phyloP scores from a whole-genome alignment of 2,329 filamentous ascomycete genomes.

The Coniochaeta hoffmannii region DNA sequence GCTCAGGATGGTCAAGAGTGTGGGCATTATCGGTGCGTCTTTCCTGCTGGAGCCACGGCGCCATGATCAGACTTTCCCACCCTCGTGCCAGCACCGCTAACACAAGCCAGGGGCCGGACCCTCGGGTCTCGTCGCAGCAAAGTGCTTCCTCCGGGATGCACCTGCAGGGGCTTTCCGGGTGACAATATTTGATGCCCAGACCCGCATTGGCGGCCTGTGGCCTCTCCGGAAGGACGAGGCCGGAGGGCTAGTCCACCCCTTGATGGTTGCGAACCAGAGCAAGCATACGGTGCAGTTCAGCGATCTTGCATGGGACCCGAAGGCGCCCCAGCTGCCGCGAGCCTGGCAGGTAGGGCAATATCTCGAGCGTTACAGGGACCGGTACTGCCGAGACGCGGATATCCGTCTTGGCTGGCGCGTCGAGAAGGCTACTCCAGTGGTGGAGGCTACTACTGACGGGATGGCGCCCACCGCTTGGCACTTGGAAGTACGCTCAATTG shows the following conservation, averaged over 20 bases:
- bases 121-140: slow-evolving; percentile 62
- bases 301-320: slow-evolving; percentile 62
- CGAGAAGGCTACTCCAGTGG: slow-evolving; percentile 27
- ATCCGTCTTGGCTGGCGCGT: slow-evolving; percentile 44
- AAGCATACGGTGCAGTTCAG: slow-evolving; percentile 66
- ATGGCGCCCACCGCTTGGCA: slow-evolving; percentile 26
- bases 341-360: slow-evolving; percentile 74
- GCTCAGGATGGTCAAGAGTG: slow-evolving; percentile 33
- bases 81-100: no score
- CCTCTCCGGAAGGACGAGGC: slow-evolving; percentile 42
- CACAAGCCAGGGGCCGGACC: slow-evolving; percentile 53
- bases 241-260: slow-evolving; percentile 51
- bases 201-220: slow-evolving; percentile 73
- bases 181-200: slow-evolving; percentile 60
- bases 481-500: slow-evolving; percentile 12
- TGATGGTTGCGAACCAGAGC: slow-evolving; percentile 69
- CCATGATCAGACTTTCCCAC: no score
- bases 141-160: slow-evolving; percentile 59
- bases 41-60: no score
- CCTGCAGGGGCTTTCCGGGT: slow-evolving; percentile 53
- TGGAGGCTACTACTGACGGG: slow-evolving; percentile 20
- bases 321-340: slow-evolving; percentile 58
- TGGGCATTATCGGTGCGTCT: slow-evolving; percentile 42
- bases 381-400: slow-evolving; percentile 39
- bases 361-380: slow-evolving; percentile 54